A percentile compares a stretch with the other conserved stretches of the same genome.
These are phyloP conservation scores for Pythium brachiatum DNA, from an alignment of 352 stramenopile genomes.

Conservation along the genomic window DNA sequence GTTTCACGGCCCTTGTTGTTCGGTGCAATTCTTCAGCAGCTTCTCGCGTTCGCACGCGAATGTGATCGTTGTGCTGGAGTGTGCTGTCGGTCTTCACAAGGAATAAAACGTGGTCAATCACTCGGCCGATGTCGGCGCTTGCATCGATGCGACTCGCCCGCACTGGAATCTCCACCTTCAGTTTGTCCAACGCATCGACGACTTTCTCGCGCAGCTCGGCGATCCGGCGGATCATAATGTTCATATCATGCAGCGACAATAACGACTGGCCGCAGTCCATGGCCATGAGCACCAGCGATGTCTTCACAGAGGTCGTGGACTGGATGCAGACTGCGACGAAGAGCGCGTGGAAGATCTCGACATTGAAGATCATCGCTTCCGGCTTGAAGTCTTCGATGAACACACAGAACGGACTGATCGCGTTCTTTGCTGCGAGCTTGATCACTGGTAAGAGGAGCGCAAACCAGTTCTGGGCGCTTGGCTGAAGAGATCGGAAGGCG, in stretches of 20 bases:
- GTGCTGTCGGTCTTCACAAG: not conserved
- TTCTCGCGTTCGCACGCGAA: not conserved
- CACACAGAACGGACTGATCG: slow-evolving; percentile 22
- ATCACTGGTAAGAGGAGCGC: slow-evolving; percentile 33
- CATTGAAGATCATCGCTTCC: slow-evolving; percentile 19
- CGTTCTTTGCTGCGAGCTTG: slow-evolving; percentile 40
- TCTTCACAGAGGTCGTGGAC: not conserved
- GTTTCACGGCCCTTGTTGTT: not conserved
- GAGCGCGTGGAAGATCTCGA: slow-evolving; percentile 20
- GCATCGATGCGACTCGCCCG: not conserved
- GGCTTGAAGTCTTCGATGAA: slow-evolving; percentile 31
- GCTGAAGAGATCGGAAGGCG: slow-evolving; percentile 12
- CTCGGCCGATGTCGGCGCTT: not conserved
- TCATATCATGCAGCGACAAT: slow-evolving; percentile 4
- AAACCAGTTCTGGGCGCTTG: slow-evolving; percentile 9
- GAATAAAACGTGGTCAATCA: slow-evolving; percentile 7
- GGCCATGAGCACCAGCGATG: slow-evolving; percentile 6
- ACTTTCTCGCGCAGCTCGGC: not conserved
- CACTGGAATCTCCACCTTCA: not conserved
- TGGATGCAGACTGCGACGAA: slow-evolving; percentile 23
- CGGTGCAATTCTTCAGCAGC: not conserved
- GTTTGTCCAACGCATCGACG: not conserved
- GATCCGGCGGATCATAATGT: not conserved
- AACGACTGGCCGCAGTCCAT: slow-evolving; percentile 6
- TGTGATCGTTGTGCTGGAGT: slow-evolving; percentile 3